A percentile compares a stretch with the other conserved stretches of the same genome.
These are phyloP conservation scores for Gossypium stocksii DNA, from an alignment of 345 rosid genomes.

Conservation along the genomic window DNA sequence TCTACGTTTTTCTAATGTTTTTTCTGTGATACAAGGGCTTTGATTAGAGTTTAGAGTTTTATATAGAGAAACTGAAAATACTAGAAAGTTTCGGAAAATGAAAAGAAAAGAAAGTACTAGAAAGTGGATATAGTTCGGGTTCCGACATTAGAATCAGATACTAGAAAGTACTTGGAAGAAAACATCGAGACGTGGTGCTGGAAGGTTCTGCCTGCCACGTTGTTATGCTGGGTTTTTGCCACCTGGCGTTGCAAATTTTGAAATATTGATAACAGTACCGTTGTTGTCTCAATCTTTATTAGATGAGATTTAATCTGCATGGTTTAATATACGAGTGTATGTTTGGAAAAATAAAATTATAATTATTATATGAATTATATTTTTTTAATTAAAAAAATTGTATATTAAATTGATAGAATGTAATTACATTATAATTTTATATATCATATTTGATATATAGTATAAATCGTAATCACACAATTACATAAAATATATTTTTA, in stretches of 20 bases:
- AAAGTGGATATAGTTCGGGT: not conserved
- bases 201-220: slow-evolving; percentile 24
- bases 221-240: not conserved
- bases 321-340: no score
- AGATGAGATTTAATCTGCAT: no score
- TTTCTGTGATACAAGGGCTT: not conserved
- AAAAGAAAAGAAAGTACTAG: not conserved
- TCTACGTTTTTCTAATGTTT: not conserved
- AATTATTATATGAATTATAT: no score
- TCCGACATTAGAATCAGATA: not conserved
- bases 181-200: not conserved
- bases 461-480: no score
- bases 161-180: slow-evolving; percentile 31
- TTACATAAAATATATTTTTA: no score
- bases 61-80: not conserved
- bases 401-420: no score
- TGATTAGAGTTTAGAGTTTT: not conserved
- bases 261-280: no score
- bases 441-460: no score
- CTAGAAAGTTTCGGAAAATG: not conserved
- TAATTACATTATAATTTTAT: no score
- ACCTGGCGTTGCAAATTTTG: not conserved
- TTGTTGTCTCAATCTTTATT: no score
- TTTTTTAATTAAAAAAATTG: no score
- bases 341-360: no score